Evolutionary conservation across 2,329 filamentous ascomycete genomes (phyloP).

Genomic region (Coleophoma eucalyptorum): DNA sequence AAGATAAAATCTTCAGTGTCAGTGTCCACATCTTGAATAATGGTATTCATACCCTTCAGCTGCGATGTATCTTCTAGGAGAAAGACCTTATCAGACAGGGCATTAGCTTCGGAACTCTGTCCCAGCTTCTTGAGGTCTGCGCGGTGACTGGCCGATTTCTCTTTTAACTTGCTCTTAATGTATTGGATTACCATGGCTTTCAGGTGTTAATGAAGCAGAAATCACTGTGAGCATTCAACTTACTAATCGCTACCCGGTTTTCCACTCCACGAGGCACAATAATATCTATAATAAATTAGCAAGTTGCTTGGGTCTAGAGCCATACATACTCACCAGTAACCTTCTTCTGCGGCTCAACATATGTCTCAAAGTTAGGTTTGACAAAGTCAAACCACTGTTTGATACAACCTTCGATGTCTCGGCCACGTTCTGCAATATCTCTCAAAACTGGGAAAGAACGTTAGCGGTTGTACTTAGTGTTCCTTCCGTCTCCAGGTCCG

Average conservation of each 20-base stretch:
- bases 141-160: slow-evolving; percentile 82
- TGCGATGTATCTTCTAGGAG: slow-evolving; percentile 76
- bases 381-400: slow-evolving; percentile 98
- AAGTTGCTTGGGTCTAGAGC: background rate
- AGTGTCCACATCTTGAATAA: slow-evolving; percentile 77
- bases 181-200: slow-evolving; percentile 89
- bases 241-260: slow-evolving; percentile 85
- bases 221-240: slow-evolving; percentile 22
- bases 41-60: slow-evolving; percentile 82
- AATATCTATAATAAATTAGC: slow-evolving; percentile 56
- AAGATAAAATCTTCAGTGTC: slow-evolving; percentile 90
- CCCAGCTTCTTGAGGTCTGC: slow-evolving; percentile 75
- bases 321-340: slow-evolving; percentile 59
- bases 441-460: slow-evolving; percentile 50
- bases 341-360: slow-evolving; percentile 85
- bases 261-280: slow-evolving; percentile 94
- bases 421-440: slow-evolving; percentile 83
- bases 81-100: slow-evolving; percentile 71
- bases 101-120: slow-evolving; percentile 63
- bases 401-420: slow-evolving; percentile 92
- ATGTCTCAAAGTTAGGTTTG: slow-evolving; percentile 95
- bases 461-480: background rate
- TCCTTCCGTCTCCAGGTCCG: too few relatives aligned
- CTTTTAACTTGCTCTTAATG: slow-evolving; percentile 79
- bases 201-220: slow-evolving; percentile 2